Percentiles rank a stretch among this genome's conserved stretches.
These are phyloP conservation scores for Malassezia brasiliensis DNA, from an alignment of 1,284 basidiomycete species.

Conservation along the genomic window DNA sequence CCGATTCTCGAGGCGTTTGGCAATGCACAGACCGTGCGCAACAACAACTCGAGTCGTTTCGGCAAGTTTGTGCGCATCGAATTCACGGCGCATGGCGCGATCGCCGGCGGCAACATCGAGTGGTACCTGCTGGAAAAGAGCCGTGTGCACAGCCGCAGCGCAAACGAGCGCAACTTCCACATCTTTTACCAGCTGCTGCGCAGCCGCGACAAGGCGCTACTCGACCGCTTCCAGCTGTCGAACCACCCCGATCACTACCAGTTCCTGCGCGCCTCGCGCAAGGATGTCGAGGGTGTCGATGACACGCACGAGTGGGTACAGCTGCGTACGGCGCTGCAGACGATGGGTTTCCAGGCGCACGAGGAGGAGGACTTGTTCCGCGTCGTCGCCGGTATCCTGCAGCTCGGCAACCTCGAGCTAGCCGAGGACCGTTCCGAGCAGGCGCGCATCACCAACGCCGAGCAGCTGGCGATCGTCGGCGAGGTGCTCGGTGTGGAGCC, in stretches of 20 bases:
- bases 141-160: conserved; percentile 56
- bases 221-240: conserved; percentile 61
- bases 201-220: conserved; percentile 40
- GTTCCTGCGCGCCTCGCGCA: conserved; percentile 77
- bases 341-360: conserved; percentile 70
- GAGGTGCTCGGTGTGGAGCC: conserved; percentile 86
- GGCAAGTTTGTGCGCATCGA: conserved; percentile 93
- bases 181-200: conserved; percentile 78
- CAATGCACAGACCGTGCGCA: conserved; percentile 95
- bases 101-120: conserved; percentile 94
- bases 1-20: conserved; percentile 97
- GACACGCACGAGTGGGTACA: conserved; percentile 78
- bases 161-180: conserved; percentile 77
- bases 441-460: conserved; percentile 59
- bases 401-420: conserved; percentile 86
- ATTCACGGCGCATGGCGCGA: conserved; percentile 85
- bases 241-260: conserved; percentile 68
- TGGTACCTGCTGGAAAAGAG: conserved; percentile 99
- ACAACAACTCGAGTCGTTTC: conserved; percentile 98
- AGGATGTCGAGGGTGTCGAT: conserved; percentile 88
- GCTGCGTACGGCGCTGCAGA: conserved; percentile 69
- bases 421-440: conserved; percentile 74
- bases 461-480: conserved; percentile 66
- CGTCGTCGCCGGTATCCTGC: conserved; percentile 83
- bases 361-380: conserved; percentile 91